phyloP scores from a whole-genome alignment of 805 yeast genomes.

The Metschnikowia drakensbergensis region DNA sequence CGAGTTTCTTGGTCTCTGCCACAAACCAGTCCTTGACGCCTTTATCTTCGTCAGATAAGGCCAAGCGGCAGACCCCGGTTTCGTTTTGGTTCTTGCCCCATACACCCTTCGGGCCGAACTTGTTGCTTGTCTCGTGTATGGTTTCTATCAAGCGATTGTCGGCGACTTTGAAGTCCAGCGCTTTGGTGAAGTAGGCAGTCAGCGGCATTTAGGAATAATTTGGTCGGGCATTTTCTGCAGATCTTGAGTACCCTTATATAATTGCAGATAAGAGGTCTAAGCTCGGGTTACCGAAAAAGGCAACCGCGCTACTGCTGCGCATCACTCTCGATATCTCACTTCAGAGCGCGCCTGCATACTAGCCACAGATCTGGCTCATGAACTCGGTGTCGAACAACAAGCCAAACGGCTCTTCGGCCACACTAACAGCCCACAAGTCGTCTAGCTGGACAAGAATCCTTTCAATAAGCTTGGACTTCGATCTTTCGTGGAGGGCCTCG shows the following conservation, averaged over 20 bases:
- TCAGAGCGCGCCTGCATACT: neutral
- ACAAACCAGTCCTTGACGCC: conserved; percentile 65
- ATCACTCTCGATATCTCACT: neutral
- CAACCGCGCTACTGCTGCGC: neutral
- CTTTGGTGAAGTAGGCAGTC: conserved; percentile 3
- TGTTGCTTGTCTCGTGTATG: conserved; percentile 54
- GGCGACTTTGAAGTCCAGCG: conserved; percentile 6
- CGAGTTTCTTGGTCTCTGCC: conserved; percentile 46
- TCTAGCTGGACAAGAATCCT: conserved; percentile 12
- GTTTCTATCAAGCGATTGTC: conserved; percentile 45
- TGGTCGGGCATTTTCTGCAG: neutral
- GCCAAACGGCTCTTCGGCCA: conserved; percentile 15
- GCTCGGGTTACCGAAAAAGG: neutral
- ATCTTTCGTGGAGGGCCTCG: conserved; percentile 1
- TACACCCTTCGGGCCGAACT: conserved; percentile 58
- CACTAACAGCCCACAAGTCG: conserved; percentile 14
- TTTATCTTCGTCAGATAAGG: conserved; percentile 60
- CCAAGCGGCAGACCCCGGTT: conserved; percentile 66
- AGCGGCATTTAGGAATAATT: conserved; percentile 7
- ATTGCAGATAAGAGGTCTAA: neutral
- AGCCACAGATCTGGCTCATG: conserved; percentile 14
- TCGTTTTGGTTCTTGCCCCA: conserved; percentile 57
- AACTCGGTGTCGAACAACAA: conserved; percentile 13
- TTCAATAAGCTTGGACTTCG: conserved; percentile 10
- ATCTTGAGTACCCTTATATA: neutral